Evolutionary conservation across 73 alveolate species (phyloP), one percentile per base, ranked within the genome.

Genomic region (Tetrahymena elliotti): DNA sequence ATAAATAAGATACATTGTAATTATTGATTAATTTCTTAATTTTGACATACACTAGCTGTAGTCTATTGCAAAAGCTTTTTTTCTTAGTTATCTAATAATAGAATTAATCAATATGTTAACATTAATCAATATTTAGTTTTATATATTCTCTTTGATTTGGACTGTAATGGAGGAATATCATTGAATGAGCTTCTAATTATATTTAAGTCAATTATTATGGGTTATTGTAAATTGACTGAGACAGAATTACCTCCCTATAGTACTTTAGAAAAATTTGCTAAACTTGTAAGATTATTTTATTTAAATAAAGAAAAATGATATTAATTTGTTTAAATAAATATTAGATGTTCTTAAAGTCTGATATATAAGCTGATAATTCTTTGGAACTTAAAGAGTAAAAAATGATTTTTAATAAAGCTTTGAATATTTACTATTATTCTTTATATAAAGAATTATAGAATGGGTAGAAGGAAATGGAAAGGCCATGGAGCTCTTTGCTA

Each of bases 191-290:
- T 94, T 37, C 94, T 94, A 38, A 94, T 94, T 33, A 94, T 94
- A 68, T 94, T 94, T 94, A 83, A 94, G 83, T 94, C 96, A 20
- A 83, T 94, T 33, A 94, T 94, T 37, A 38, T 94, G 33, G 96
- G 96, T 15, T 94, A 94, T 88, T 94, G 96, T 18, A 94, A 94
- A 37, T 54, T 94, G 22, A 84, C 96, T 35, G 96, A 94, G 53
- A 93, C 96, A 35, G 96, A 94, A 27, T 83, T 94, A n/a, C 96
- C 96, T 11, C 93, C 96, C 10, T 94, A 94, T 38, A 83, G 38
- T 36, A 41, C 92, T 41, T 36, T 94, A 52, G 96, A 94, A 83
- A 94, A 94, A 39, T 94, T 94, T 37, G 94, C 96, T 27, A 94
- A 84, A 39, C 93, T 94, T 5, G 88, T 68, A 68, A 4, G 18